Conservation (phyloP, 2,329 filamentous ascomycete genomes). For the Fusarium multiceps region DNA sequence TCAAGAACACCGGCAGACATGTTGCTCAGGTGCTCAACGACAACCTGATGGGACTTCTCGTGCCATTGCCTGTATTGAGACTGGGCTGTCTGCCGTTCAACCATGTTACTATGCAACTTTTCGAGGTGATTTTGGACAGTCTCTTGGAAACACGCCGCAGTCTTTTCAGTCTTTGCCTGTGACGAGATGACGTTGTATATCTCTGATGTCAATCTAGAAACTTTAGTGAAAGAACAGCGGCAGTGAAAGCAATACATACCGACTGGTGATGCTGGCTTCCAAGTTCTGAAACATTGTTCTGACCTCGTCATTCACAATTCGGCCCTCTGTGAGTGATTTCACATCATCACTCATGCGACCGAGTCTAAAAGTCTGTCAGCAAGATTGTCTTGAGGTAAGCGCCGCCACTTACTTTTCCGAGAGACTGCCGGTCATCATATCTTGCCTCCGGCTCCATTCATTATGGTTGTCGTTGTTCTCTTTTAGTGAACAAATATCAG, state of each 20-base stretch:
- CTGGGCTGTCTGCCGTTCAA: neutral
- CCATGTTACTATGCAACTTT: slow-evolving; percentile 10
- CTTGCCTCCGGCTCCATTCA: slow-evolving; percentile 3
- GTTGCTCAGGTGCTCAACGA: slow-evolving; percentile 13
- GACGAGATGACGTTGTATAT: slow-evolving; percentile 23
- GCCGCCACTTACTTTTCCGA: slow-evolving; percentile 34
- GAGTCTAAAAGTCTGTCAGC: slow-evolving; percentile 29
- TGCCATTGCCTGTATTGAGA: slow-evolving; percentile 1
- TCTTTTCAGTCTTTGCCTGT: slow-evolving; percentile 22
- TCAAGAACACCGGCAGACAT: slow-evolving; percentile 19
- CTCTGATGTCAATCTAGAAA: slow-evolving; percentile 27
- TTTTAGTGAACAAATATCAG: slow-evolving; percentile 38
- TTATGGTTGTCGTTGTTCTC: slow-evolving; percentile 8
- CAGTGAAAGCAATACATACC: slow-evolving; percentile 14
- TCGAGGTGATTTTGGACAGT: slow-evolving; percentile 9
- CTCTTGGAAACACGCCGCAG: slow-evolving; percentile 6
- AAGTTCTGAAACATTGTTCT: slow-evolving; percentile 18
- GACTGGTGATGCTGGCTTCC: slow-evolving; percentile 33
- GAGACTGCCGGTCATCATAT: slow-evolving; percentile 13
- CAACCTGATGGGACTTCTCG: neutral
- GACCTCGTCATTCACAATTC: neutral
- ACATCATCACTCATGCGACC: slow-evolving; percentile 23
- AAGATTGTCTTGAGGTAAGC: neutral
- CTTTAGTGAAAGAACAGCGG: neutral
- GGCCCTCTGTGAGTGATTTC: neutral